Percentiles rank a stretch among this genome's conserved stretches.
These are phyloP conservation scores for Fusarium dlaminii DNA, from an alignment of 2,329 filamentous ascomycete genomes.

Conservation along the genomic window DNA sequence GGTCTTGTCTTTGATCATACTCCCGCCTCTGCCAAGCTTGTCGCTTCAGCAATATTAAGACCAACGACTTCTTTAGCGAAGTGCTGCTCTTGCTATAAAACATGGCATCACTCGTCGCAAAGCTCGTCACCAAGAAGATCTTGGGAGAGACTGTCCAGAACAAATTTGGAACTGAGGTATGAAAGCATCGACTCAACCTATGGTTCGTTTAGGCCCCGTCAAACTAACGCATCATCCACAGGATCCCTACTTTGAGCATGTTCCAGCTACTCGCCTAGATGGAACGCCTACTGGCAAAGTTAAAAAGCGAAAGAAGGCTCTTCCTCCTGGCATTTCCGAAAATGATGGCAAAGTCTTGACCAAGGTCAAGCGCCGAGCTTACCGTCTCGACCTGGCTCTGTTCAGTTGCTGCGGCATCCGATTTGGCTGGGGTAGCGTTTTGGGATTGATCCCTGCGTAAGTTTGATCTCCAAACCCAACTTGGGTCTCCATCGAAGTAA, in stretches of 20 bases:
- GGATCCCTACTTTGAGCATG: conserved; percentile 91
- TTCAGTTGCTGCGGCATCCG: conserved; percentile 84
- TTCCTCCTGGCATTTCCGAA: conserved; percentile 82
- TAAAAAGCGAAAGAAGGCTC: conserved; percentile 86
- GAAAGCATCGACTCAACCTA: conserved; percentile 9
- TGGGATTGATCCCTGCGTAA: conserved; percentile 84
- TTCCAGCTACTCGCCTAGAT: conserved; percentile 76
- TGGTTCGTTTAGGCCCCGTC: background rate
- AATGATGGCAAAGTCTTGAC: conserved; percentile 86
- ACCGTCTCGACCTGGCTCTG: conserved; percentile 84
- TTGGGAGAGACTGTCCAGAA: conserved; percentile 66
- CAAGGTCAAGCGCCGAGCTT: conserved; percentile 85
- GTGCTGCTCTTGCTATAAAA: background rate
- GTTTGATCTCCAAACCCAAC: conserved; percentile 47
- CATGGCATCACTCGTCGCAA: conserved; percentile 65
- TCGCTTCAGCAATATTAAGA: background rate
- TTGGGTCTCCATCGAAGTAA: background rate
- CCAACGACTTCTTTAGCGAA: background rate
- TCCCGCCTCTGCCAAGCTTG: background rate
- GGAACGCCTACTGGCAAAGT: conserved; percentile 74
- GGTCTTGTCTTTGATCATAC: background rate
- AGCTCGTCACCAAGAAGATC: conserved; percentile 65
- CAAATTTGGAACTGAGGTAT: conserved; percentile 66
- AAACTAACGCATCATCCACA: conserved; percentile 50
- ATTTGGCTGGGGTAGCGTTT: conserved; percentile 89